Conservation (phyloP, 148 eudicot species). For the Amaranthus hypochondriacus region DNA sequence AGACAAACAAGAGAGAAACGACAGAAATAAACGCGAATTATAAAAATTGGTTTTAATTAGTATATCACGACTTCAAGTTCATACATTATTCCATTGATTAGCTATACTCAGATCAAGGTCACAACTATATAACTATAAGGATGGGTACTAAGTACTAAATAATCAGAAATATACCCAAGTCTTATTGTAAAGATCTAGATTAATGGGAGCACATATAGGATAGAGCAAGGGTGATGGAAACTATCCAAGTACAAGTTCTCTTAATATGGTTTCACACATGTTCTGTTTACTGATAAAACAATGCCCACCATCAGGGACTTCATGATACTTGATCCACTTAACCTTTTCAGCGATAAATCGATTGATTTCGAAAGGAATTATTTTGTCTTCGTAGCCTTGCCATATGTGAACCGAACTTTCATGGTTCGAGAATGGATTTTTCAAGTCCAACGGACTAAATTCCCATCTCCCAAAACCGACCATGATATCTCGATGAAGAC, state of each 20-base stretch:
- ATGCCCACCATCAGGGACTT: slow-evolving; percentile 38
- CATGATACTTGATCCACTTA: slow-evolving; percentile 42
- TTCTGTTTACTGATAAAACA: slow-evolving; percentile 19
- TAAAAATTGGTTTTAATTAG: too few relatives aligned
- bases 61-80: not conserved
- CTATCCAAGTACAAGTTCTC: slow-evolving; percentile 39
- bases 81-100: not conserved
- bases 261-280: slow-evolving; percentile 44
- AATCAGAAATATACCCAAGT: not conserved
- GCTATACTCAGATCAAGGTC: not conserved
- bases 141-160: not conserved
- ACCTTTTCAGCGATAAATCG: slow-evolving; percentile 33
- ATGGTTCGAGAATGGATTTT: slow-evolving; percentile 54
- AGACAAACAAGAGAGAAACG: not conserved
- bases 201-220: not conserved
- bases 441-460: slow-evolving; percentile 51
- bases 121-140: not conserved
- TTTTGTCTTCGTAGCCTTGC: slow-evolving; percentile 71
- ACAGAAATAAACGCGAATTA: not conserved
- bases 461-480: slow-evolving; percentile 62
- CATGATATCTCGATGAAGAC: slow-evolving; percentile 63
- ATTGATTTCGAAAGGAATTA: slow-evolving; percentile 42
- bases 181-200: not conserved
- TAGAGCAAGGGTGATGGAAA: not conserved
- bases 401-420: slow-evolving; percentile 74